Evolutionary conservation across 768 basidiomycete genomes (phyloP), one percentile per base, ranked within the genome.

Genomic region (Antrodiella citrinella): DNA sequence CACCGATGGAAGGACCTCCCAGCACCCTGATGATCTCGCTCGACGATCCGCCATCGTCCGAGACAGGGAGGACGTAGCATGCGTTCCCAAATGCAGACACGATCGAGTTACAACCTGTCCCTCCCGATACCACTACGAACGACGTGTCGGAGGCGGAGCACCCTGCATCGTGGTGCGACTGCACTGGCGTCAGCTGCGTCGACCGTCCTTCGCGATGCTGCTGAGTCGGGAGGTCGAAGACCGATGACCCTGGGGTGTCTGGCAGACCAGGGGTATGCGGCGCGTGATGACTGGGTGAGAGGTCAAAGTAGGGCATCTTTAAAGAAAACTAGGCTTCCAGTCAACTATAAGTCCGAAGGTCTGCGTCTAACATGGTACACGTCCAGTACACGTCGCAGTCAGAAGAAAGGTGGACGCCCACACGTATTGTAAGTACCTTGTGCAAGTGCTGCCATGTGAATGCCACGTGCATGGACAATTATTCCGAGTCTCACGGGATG

Each of bases 11-110:
- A 19, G 89, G 87, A 2, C 89, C 89, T 15, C 86, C 88, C 48
- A 97, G 73, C 20, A 93, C 91, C 45, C 93, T 81, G 47, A 93
- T 89, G 47, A 95, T 95, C 72, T 96, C 93, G 56, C 88, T 89
- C 2, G 92, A 95, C 2, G 90, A 92, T 41, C 94, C 94, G 1
- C 94, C 94, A 64, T 97, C 92, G 62, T 97, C 94, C 4, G 91
- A 94, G 25, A 97, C 90, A 4, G 94, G 94, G 26, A 97, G 72
- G 21, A 93, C 83, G 60, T 93, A 91, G 60, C 81, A 84, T 20
- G 87, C 82, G 53, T 73, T 67, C 2, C 74, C 76, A 61, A 97
- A 96, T 2, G 91, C 90, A 38, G 86, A 72, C 57, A 90, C 92
- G 56, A 97, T 86, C 19, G 87, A 77, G 62, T 97, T 97, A 45